A percentile compares a stretch with the other conserved stretches of the same genome.
These are phyloP conservation scores for Plenodomus tracheiphilus DNA, from an alignment of 2,329 filamentous ascomycete genomes.

Conservation along the genomic window DNA sequence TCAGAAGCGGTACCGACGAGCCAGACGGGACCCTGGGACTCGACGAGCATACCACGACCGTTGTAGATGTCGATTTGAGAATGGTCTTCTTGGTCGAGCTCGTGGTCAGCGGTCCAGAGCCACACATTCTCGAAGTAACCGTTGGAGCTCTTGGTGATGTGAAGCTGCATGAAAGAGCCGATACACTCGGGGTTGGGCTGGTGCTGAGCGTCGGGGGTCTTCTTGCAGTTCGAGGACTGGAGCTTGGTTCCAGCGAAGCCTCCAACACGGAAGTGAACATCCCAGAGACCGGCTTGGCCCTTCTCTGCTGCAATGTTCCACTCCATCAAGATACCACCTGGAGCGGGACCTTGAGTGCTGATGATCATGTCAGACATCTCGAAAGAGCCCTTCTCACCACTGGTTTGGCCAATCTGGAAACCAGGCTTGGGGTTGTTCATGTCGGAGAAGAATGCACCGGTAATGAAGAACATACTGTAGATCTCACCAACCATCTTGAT, in stretches of 20 bases:
- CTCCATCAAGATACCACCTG: constrained; percentile 87
- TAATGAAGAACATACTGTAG: constrained; percentile 87
- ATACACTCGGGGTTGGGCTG: constrained; percentile 68
- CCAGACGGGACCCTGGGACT: constrained; percentile 78
- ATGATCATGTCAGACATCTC: constrained; percentile 90
- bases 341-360: constrained; percentile 78
- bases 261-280: constrained; percentile 92
- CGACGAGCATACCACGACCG: constrained; percentile 79
- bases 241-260: constrained; percentile 83
- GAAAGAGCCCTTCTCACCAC: constrained; percentile 75
- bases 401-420: constrained; percentile 74
- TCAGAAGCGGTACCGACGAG: constrained; percentile 68
- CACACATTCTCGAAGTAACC: constrained; percentile 87
- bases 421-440: constrained; percentile 77
- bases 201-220: constrained; percentile 68
- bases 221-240: constrained; percentile 77
- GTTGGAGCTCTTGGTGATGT: constrained; percentile 59
- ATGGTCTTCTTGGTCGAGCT: constrained; percentile 75
- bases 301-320: constrained; percentile 77
- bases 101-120: constrained; percentile 90
- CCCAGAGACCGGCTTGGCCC: constrained; percentile 83
- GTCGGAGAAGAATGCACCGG: constrained; percentile 73
- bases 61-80: constrained; percentile 83
- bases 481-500: constrained; percentile 89
- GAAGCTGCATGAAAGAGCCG: constrained; percentile 69